Percentiles rank a stretch among this genome's conserved stretches.
Conservation (phyloP, 1,139 yeast species). For the Hyphopichia burtonii region DNA sequence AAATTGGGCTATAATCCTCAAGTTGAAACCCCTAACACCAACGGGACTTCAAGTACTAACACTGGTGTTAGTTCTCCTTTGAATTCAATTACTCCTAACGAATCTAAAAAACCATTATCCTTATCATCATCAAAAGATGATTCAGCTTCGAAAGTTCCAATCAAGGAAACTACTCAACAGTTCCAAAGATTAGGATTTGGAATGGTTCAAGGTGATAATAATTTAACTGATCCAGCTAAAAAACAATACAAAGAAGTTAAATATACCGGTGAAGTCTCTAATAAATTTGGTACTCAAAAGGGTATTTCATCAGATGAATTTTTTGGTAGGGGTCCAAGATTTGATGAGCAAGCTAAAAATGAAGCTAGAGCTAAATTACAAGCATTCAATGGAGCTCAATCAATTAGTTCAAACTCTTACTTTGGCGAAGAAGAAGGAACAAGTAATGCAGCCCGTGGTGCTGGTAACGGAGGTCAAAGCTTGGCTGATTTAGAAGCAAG, state of each 20-base stretch:
- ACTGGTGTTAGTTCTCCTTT: slow-evolving; percentile 3
- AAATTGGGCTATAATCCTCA: slow-evolving; percentile 71
- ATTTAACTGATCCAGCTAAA: slow-evolving; percentile 28
- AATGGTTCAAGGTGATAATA: slow-evolving; percentile 56
- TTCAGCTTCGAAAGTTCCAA: slow-evolving; percentile 19
- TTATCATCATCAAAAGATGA: slow-evolving; percentile 10
- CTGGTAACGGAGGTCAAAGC: slow-evolving; percentile 20
- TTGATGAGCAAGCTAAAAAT: slow-evolving; percentile 71
- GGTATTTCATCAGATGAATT: slow-evolving; percentile 94
- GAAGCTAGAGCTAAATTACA: slow-evolving; percentile 82
- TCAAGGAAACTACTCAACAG: slow-evolving; percentile 64
- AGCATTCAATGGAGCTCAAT: slow-evolving; percentile 79
- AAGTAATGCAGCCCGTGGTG: slow-evolving; percentile 21
- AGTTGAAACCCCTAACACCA: slow-evolving; percentile 24
- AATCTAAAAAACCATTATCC: slow-evolving; percentile 8
- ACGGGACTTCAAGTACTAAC: slow-evolving; percentile 1
- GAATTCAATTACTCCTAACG: background rate
- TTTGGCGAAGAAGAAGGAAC: slow-evolving; percentile 79
- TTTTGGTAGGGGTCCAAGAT: slow-evolving; percentile 82
- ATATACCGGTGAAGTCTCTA: slow-evolving; percentile 70
- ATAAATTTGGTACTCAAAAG: slow-evolving; percentile 84
- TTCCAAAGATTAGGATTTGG: slow-evolving; percentile 85
- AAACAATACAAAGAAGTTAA: slow-evolving; percentile 49
- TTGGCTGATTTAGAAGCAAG: slow-evolving; percentile 49
- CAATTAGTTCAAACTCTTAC: slow-evolving; percentile 89